phyloP scores from a whole-genome alignment of 257 asterid species.

The Verbascum thapsus region DNA sequence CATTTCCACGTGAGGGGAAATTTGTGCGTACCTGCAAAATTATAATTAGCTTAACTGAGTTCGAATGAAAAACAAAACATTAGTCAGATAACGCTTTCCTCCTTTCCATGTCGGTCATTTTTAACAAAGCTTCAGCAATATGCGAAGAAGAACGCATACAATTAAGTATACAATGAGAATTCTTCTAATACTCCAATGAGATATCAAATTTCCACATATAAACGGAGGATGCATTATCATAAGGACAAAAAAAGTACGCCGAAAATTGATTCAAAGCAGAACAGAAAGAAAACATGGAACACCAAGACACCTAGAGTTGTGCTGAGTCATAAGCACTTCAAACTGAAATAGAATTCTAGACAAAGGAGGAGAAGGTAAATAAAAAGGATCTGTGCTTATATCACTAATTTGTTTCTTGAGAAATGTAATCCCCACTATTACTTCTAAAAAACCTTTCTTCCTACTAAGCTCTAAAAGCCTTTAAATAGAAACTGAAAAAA shows the following conservation, averaged over 20 bases:
- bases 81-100: background rate
- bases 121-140: background rate
- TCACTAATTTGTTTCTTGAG: conserved; percentile 10
- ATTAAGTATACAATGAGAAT: background rate
- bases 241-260: background rate
- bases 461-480: background rate
- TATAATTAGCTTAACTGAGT: conserved; percentile 22
- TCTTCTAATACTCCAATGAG: conserved; percentile 10
- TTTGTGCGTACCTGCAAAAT: conserved; percentile 69
- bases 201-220: conserved; percentile 5
- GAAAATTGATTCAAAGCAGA: conserved; percentile 9
- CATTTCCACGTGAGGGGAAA: conserved; percentile 52
- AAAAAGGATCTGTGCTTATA: conserved; percentile 10
- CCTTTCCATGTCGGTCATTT: conserved; percentile 6
- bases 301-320: conserved; percentile 12
- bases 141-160: background rate
- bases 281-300: conserved; percentile 1
- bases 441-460: conserved; percentile 13
- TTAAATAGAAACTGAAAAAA: conserved; percentile 4
- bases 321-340: conserved; percentile 14
- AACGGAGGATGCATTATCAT: background rate
- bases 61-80: conserved; percentile 5
- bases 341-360: background rate
- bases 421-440: background rate
- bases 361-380: conserved; percentile 1